Evolutionary conservation across 495 filamentous ascomycete species (phyloP).

Genomic region (Podospora didyma): DNA sequence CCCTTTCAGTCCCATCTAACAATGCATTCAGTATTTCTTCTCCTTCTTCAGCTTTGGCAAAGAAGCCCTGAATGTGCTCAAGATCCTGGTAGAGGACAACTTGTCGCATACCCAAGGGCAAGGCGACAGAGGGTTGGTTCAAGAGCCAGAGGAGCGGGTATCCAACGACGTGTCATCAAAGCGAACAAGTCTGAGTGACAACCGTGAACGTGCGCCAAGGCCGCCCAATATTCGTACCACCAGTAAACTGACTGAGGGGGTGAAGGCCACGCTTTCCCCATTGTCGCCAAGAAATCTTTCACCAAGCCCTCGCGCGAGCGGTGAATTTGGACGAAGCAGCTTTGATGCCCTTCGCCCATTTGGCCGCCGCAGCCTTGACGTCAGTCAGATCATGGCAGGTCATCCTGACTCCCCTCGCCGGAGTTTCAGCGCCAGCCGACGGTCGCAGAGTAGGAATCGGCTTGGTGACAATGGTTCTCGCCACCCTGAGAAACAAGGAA

Average conservation of each 20-base stretch:
- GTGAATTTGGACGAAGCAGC: conserved; percentile 37
- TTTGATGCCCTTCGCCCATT: conserved; percentile 41
- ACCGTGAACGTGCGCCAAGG: conserved; percentile 6
- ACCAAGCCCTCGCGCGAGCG: conserved; percentile 40
- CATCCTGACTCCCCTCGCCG: conserved; percentile 41
- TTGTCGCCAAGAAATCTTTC: conserved; percentile 38
- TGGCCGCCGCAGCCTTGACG: conserved; percentile 49
- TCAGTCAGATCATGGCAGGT: conserved; percentile 32
- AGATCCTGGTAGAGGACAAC: conserved; percentile 66
- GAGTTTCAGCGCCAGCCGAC: conserved; percentile 55
- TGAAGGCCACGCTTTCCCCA: conserved; percentile 61
- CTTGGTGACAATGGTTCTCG: conserved; percentile 35
- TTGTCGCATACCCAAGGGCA: conserved; percentile 41
- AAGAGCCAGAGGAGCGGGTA: conserved; percentile 3
- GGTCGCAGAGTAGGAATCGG: conserved; percentile 41
- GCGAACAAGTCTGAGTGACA: conserved; percentile 13
- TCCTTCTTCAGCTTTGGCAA: conserved; percentile 87
- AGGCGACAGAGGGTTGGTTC: conserved; percentile 13
- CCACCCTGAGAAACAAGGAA: conserved; percentile 53
- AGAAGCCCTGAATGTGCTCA: conserved; percentile 78
- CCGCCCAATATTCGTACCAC: conserved; percentile 32
- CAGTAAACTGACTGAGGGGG: conserved; percentile 54
- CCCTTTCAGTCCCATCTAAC: neutral
- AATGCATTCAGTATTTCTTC: conserved; percentile 76
- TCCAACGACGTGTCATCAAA: conserved; percentile 16